Conservation (phyloP, 2,329 filamentous ascomycete genomes). For the Penicillium sp. region DNA sequence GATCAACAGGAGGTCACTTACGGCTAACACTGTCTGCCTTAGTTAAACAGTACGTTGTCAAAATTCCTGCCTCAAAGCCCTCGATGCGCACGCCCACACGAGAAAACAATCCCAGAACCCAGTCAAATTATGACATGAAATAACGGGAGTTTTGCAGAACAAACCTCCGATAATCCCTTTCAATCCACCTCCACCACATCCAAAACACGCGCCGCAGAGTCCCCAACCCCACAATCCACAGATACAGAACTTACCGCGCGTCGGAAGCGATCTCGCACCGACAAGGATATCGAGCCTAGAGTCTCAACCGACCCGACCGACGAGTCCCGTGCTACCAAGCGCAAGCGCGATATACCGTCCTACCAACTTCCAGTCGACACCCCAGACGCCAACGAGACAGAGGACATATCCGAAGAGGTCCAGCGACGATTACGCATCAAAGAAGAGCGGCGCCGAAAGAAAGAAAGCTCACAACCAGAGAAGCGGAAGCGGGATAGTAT, state of each 20-base stretch:
- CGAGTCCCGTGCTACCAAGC: slow-evolving; percentile 14
- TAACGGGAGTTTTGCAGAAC: slow-evolving; percentile 1
- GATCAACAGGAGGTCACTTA: not conserved
- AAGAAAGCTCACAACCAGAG: slow-evolving; percentile 31
- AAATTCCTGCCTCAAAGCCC: not conserved
- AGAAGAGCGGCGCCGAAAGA: slow-evolving; percentile 37
- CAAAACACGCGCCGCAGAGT: not conserved
- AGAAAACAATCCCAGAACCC: not conserved
- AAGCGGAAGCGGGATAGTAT: slow-evolving; percentile 44
- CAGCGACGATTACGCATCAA: slow-evolving; percentile 45
- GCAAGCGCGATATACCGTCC: slow-evolving; percentile 2
- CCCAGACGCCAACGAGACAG: slow-evolving; percentile 33
- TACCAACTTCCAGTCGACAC: slow-evolving; percentile 5
- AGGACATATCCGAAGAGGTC: slow-evolving; percentile 49
- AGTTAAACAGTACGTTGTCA: slow-evolving; percentile 21
- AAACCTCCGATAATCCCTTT: not conserved
- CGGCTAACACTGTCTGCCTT: slow-evolving; percentile 4
- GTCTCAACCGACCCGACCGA: not conserved
- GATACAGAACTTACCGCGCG: slow-evolving; percentile 12
- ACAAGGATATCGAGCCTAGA: slow-evolving; percentile 1
- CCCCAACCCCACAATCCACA: slow-evolving; percentile 4
- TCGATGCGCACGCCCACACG: not conserved
- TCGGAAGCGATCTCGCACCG: slow-evolving; percentile 13
- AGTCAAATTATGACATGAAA: not conserved
- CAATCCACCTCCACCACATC: not conserved